Percentiles rank a stretch among this genome's conserved stretches.
Conservation (phyloP, 1,139 yeast genomes). For the Yamadazyma atmosphaerica region DNA sequence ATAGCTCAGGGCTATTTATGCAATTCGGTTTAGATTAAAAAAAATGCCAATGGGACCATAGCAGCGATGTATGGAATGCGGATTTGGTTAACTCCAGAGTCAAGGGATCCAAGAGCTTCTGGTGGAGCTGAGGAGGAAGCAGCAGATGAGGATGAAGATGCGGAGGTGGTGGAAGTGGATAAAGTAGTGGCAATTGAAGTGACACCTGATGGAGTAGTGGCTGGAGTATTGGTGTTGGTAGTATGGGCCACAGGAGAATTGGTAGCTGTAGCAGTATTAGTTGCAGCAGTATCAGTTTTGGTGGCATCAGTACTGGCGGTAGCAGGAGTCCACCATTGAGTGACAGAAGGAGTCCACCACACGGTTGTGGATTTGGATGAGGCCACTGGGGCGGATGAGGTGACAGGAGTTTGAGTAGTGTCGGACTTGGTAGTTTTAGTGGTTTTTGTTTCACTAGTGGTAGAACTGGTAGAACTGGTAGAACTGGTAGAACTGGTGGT, state of each 20-base stretch:
- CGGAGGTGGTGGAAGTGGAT: background rate
- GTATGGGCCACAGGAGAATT: background rate
- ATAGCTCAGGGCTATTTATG: conserved; percentile 2
- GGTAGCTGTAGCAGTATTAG: background rate
- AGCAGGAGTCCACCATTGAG: conserved; percentile 9
- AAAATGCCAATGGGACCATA: conserved; percentile 6
- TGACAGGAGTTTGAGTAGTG: conserved; percentile 5
- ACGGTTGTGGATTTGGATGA: conserved; percentile 7
- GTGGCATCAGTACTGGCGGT: conserved; percentile 2
- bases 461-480: conserved; percentile 5
- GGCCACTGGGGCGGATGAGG: too few species aligned
- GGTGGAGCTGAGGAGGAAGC: background rate
- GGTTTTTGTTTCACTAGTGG: background rate
- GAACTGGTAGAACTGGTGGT: background rate
- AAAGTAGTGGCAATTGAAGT: background rate
- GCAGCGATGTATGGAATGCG: conserved; percentile 4
- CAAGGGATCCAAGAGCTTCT: conserved; percentile 1
- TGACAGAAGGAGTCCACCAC: conserved; percentile 12
- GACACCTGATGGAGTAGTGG: background rate
- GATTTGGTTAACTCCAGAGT: background rate
- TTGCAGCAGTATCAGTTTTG: background rate
- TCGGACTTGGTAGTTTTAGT: conserved; percentile 4
- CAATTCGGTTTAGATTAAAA: too few species aligned
- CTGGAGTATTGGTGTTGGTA: background rate
- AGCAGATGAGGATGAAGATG: background rate